Base-by-base conservation (phyloP, 1,284 basidiomycete species). In the Tilletia setariae region DNA sequence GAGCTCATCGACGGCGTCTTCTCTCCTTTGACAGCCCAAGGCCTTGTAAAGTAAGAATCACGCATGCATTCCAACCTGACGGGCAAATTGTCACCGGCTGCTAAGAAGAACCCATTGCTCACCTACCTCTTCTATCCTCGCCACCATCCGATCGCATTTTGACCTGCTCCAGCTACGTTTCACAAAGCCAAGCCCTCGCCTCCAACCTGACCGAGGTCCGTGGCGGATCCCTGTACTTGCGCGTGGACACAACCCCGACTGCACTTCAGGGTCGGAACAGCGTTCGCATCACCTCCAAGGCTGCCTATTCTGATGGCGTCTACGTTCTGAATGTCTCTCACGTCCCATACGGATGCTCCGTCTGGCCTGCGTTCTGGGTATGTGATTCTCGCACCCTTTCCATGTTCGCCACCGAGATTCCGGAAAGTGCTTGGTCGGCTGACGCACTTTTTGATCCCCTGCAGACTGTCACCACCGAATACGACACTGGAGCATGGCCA, bases 301-400 rank as follows among this genome's bases (percentile, higher is more conserved):
- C 74, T 43, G 65, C 47, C 62, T 81, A 74, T 67, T 62, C 63
- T 19, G 79, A 82, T 51, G 76, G 79, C 11, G 74, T 82, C 8
- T 78, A 80, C 65, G 72, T 81, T 13, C 28, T 67, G n/a, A 75
- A 81, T 63, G 76, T 77, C 15, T 72, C 75, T 15, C 79, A 81
- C 63, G 69, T 77, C 19, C 80, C 80, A 1, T 63, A 70, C 1
- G 79, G 79, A 30, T 81, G 79, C 67, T 72, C 79, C 9, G 72
- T 71, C 44, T 82, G 80, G 80, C 80, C 80, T 13, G 79, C 79
- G 4, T 82, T 79, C 66, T 82, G 80, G 80, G 76, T 79, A 32
- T 19, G 56, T 61, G 35, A 4, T 6, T 40, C 4, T 40, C 4
- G 35, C 43, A 19, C 9, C 43, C 11, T 19, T 9, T 9, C 43